Base-by-base conservation (phyloP, 2,329 filamentous ascomycete genomes). In the Reticulascus tulasneorum region DNA sequence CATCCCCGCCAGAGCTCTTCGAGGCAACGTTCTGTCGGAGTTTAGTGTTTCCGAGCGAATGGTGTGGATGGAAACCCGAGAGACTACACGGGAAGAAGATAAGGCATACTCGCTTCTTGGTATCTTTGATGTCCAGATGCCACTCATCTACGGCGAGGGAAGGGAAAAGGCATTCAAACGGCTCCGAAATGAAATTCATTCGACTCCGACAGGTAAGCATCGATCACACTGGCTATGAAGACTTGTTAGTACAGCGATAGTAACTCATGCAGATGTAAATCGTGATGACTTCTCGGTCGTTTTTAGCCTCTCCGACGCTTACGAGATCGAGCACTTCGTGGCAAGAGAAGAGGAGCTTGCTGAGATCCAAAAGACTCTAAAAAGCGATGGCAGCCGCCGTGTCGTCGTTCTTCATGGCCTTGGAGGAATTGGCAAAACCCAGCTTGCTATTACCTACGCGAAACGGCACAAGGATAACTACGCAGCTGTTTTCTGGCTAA, bases 371-470 rank as follows among this genome's bases (percentile, higher is more conserved):
- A 13, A 29, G 21, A 32, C 24, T 29, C 35, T 52, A 9, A 29
- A 23, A 12, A 29, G 13, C 18, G 26, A 35, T 11, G 30, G 25
- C 8, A 33, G 38, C 2, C 45, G 48, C 13, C 39, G 35, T 5
- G 45, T 29, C 21, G 49, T 56, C 23, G 49, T 63, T 19, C 44
- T 69, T 7, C 52, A 66, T 29, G 64, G 65, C 12, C 48, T 67
- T 4, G 63, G 65, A 11, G 65, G 65, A 4, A 67, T 69, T 19
- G 64, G 62, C 18, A 71, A 71, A 51, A 69, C 65, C n/a, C 59
- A 69, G 44, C 51, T 67, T 13, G 51, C 55, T 6, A 46, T 65
- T 6, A 49, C 54, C 27, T 70, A 62, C 47, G 46, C 55, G 2
- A 57, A 54, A 44, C 41, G 39, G 21, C 43, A 68, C 37, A 48